Evolutionary conservation across 805 yeast genomes (phyloP).

Genomic region (Ogataea parapolymorpha): DNA sequence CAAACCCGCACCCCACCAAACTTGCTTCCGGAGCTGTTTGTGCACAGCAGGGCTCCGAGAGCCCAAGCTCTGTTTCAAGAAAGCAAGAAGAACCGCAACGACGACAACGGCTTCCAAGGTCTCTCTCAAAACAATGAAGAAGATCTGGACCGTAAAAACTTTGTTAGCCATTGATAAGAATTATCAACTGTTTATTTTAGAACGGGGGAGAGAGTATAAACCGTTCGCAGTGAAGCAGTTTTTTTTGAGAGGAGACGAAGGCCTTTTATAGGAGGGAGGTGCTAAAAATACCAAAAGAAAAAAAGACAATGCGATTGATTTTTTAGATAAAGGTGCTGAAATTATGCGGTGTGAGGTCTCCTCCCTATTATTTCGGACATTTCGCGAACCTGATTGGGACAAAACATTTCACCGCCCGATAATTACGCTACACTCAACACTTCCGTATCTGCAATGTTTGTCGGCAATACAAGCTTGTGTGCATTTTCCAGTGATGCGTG

Average conservation of each 20-base stretch:
- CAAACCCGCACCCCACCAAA: constrained; percentile 74
- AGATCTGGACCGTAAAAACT: constrained; percentile 70
- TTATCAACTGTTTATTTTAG: constrained; percentile 2
- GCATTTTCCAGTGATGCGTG: neutral
- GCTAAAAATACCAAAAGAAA: neutral
- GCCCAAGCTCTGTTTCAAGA: constrained; percentile 85
- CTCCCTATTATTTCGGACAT: constrained; percentile 4
- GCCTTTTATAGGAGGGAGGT: neutral
- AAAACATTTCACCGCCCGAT: neutral
- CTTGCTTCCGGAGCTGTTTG: constrained; percentile 66
- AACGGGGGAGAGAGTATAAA: constrained; percentile 12
- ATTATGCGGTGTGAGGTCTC: neutral
- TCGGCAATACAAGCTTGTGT: neutral
- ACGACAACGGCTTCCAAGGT: constrained; percentile 89
- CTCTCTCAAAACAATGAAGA: constrained; percentile 92
- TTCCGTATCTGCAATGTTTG: neutral
- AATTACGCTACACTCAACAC: neutral
- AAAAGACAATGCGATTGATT: neutral
- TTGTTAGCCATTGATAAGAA: constrained; percentile 25
- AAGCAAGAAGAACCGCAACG: constrained; percentile 87
- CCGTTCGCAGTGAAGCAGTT: constrained; percentile 3
- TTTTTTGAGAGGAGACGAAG: neutral
- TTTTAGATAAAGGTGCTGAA: constrained; percentile 2
- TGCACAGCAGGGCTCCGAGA: constrained; percentile 41
- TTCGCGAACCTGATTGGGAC: neutral